Percentiles rank a stretch among this genome's conserved stretches.
These are phyloP conservation scores for Suillus luteus DNA, from an alignment of 768 basidiomycete species.

Conservation along the genomic window DNA sequence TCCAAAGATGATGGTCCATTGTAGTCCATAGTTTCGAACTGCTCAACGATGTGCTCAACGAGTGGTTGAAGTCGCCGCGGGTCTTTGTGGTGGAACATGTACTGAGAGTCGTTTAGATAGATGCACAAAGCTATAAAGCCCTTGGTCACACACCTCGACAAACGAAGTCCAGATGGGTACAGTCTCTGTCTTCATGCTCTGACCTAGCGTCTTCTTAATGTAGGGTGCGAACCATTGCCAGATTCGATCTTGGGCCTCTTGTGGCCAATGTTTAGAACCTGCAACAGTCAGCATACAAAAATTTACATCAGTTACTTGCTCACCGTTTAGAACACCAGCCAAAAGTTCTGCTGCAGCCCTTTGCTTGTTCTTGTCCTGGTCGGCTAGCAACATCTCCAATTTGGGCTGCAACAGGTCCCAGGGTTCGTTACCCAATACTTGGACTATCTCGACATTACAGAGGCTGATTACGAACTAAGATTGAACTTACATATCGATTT, in stretches of 20 bases:
- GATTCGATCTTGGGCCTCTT: constrained; percentile 60
- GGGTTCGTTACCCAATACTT: constrained; percentile 64
- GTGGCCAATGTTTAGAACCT: constrained; percentile 90
- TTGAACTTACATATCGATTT: constrained; percentile 69
- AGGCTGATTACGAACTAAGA: neutral
- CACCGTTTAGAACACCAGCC: constrained; percentile 70
- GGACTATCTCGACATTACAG: constrained; percentile 38
- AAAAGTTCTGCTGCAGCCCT: constrained; percentile 85
- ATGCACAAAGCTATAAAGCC: neutral
- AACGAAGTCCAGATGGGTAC: constrained; percentile 78
- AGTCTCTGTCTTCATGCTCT: constrained; percentile 81
- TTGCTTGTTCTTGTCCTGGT: constrained; percentile 85
- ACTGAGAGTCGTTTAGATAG: constrained; percentile 43
- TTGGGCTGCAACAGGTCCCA: constrained; percentile 60
- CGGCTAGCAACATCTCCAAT: constrained; percentile 60
- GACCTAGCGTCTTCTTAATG: constrained; percentile 64
- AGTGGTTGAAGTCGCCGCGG: constrained; percentile 81
- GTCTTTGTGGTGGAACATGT: constrained; percentile 77
- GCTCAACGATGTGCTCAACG: constrained; percentile 68
- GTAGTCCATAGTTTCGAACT: constrained; percentile 71
- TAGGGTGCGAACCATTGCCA: constrained; percentile 83
- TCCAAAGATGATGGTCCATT: constrained; percentile 84
- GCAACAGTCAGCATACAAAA: constrained; percentile 15
- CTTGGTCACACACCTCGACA: constrained; percentile 52
- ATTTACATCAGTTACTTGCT: constrained; percentile 6